Base-by-base conservation (phyloP, 129 eudicot genomes). In the Deinandra increscens region DNA sequence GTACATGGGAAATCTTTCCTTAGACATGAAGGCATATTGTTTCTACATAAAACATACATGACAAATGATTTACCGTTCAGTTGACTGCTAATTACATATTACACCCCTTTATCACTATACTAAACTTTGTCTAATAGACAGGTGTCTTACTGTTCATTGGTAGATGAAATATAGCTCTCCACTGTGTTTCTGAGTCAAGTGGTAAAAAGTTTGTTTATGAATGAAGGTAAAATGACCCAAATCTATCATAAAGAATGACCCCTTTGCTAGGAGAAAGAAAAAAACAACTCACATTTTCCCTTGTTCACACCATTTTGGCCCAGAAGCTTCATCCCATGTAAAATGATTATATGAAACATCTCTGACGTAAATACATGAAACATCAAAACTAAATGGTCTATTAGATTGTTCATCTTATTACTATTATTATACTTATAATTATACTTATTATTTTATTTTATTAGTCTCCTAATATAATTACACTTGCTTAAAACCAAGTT, bases 281-380 rank as follows among this genome's bases (percentile, higher is more conserved):
- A 11, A 55, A 41, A 17, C 43, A 66, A 41, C 91, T 81, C 71
- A 88, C 91, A 81, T 79, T 49, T 81, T 79, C 41, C 91, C 87
- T 20, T 49, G 81, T 15, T 83, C 84, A 72, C 96, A 88, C 56
- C 69, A 84, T 12, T 2, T n/a, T 59, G 80, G 84, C 61, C 65
- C 43, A 15, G 85, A 70, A 79, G 70, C n/a, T n/a, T n/a, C 62
- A 51, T 71, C 82, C 82, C 74, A 74, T 42, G 79, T 81, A 67
- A 88, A 88, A 67, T 79, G 66, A 84, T 88, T 88, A 54, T 79
- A 56, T 34, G 96, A 88, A 69, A 88, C 70, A 69, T 85, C 91
- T 73, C 96, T 88, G 87, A n/a, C n/a, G n/a, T n/a, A n/a, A n/a
- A n/a, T n/a, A n/a, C n/a, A n/a, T n/a, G n/a, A n/a, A n/a, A n/a